These are phyloP conservation scores for Entoloma clypeatum DNA, from an alignment of 1,284 basidiomycete species.

Conservation along the genomic window DNA sequence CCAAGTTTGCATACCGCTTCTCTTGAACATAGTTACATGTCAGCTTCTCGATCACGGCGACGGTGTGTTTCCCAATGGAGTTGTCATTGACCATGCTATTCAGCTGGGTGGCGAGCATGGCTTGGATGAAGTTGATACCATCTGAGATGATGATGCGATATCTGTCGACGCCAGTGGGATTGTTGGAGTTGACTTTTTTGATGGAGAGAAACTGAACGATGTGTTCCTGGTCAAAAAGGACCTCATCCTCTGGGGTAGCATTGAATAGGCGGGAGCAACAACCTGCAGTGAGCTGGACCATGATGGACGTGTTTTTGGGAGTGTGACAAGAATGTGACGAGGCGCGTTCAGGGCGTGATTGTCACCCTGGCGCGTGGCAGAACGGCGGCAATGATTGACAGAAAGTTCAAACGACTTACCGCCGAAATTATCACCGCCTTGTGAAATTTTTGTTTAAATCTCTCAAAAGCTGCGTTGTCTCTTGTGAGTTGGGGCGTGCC, in stretches of 20 bases:
- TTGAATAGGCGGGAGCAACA: slow-evolving; percentile 49
- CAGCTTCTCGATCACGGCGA: slow-evolving; percentile 75
- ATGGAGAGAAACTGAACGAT: slow-evolving; percentile 80
- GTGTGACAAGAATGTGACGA: slow-evolving; percentile 21
- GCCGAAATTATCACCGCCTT: too few relatives aligned
- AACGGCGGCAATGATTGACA: background rate
- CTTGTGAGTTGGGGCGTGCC: too few relatives aligned
- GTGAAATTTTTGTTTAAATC: too few relatives aligned
- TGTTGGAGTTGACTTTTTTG: slow-evolving; percentile 63
- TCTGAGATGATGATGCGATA: slow-evolving; percentile 79
- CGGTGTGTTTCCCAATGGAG: slow-evolving; percentile 66
- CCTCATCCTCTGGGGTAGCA: slow-evolving; percentile 45
- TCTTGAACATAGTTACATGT: slow-evolving; percentile 85
- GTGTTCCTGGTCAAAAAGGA: slow-evolving; percentile 54
- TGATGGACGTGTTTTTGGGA: slow-evolving; percentile 20
- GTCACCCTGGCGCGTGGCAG: background rate
- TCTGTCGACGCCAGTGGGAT: slow-evolving; percentile 43
- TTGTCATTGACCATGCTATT: slow-evolving; percentile 74
- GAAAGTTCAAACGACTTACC: too few relatives aligned
- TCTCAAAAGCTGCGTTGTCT: too few relatives aligned
- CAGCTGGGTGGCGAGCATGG: slow-evolving; percentile 94
- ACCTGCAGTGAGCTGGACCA: slow-evolving; percentile 54
- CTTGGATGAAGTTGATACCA: slow-evolving; percentile 80
- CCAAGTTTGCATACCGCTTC: slow-evolving; percentile 57
- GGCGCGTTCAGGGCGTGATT: slow-evolving; percentile 18